Conservation (phyloP, 192 early-diverging fungal species). For the Coemansia sp. region DNA sequence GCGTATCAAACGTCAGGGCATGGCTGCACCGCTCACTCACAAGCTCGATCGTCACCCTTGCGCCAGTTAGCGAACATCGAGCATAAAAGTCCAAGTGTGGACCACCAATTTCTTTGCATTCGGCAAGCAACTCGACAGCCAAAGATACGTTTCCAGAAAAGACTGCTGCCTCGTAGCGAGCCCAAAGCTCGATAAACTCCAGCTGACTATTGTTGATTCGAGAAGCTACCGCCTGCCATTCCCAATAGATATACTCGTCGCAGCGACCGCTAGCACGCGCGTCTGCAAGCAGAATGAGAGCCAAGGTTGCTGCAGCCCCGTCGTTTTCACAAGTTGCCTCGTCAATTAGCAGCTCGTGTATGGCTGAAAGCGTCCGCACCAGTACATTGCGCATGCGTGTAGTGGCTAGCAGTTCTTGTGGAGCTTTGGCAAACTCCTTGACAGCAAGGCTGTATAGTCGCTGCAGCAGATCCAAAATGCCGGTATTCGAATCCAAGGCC, state of each 20-base stretch:
- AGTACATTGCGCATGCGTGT: neutral
- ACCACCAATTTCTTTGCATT: slow-evolving; percentile 6
- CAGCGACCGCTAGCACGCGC: too few relatives aligned
- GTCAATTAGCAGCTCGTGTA: slow-evolving; percentile 21
- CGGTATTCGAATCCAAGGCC: slow-evolving; percentile 6
- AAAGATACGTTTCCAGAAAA: slow-evolving; percentile 5
- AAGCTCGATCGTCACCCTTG: slow-evolving; percentile 11
- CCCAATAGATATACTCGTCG: too few relatives aligned
- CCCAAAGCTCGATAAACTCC: slow-evolving; percentile 27
- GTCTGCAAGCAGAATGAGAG: slow-evolving; percentile 16
- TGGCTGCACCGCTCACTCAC: slow-evolving; percentile 13
- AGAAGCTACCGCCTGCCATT: too few relatives aligned
- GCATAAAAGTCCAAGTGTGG: neutral
- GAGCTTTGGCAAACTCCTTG: neutral
- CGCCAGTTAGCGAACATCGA: slow-evolving; percentile 25
- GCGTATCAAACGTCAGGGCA: slow-evolving; percentile 4
- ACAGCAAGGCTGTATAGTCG: neutral
- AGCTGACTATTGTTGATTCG: too few relatives aligned
- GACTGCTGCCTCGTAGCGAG: slow-evolving; percentile 19
- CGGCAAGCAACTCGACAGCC: slow-evolving; percentile 5
- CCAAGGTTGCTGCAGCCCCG: slow-evolving; percentile 5
- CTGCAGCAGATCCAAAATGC: slow-evolving; percentile 26
- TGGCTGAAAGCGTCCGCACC: slow-evolving; percentile 1
- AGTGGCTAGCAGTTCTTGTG: neutral
- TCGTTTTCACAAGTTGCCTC: neutral